A percentile compares a stretch with the other conserved stretches of the same genome.
These are phyloP conservation scores for Aphanocladium album DNA, from an alignment of 2,329 filamentous ascomycete genomes.

Conservation along the genomic window DNA sequence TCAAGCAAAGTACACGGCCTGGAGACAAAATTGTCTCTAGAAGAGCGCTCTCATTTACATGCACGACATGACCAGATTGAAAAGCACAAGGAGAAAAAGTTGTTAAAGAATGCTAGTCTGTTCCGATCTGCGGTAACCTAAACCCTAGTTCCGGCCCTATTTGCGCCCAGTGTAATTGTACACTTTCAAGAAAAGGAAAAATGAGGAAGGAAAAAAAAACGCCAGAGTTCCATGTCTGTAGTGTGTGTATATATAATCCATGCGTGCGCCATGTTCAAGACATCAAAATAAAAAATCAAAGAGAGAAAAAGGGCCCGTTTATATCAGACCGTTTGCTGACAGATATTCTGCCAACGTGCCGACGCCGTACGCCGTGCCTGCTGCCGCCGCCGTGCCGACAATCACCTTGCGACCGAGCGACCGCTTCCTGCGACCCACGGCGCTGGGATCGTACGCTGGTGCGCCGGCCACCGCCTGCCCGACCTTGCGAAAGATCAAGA, in stretches of 20 bases:
- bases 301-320: not conserved
- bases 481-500: conserved; percentile 63
- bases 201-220: conserved; percentile 4
- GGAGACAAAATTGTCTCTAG: too few relatives aligned
- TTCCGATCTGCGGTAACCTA: not conserved
- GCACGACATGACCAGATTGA: too few relatives aligned
- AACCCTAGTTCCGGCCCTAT: not conserved
- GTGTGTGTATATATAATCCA: not conserved
- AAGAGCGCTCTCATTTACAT: too few relatives aligned
- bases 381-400: conserved; percentile 50
- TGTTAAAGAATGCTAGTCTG: not conserved
- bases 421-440: conserved; percentile 29
- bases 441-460: not conserved
- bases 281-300: conserved; percentile 2
- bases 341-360: conserved; percentile 57
- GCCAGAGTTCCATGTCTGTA: not conserved
- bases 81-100: not conserved
- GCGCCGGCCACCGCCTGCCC: conserved; percentile 21
- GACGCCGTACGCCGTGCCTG: conserved; percentile 51
- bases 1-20: too few relatives aligned
- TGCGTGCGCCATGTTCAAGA: conserved; percentile 4
- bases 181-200: not conserved
- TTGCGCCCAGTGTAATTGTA: not conserved
- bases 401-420: conserved; percentile 43
- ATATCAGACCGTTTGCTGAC: conserved; percentile 27